A percentile compares a stretch with the other conserved stretches of the same genome.
phyloP scores from a whole-genome alignment of 225 moss, liverwort and hornwort species.

The Polytrichum commune region DNA sequence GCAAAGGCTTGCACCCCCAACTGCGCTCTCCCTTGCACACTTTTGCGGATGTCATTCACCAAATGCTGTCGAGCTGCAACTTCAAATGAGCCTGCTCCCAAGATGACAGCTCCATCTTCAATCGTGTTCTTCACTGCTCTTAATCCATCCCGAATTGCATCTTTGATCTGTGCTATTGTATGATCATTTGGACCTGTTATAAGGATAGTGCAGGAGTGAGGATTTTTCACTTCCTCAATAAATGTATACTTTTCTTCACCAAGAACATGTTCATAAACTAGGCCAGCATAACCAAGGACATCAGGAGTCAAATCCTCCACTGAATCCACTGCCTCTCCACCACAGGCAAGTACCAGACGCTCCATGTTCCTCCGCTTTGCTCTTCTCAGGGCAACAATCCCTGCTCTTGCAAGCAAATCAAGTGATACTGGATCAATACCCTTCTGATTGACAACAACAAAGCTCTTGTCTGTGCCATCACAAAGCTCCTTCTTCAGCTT shows the following conservation, averaged over 20 bases:
- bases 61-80: conserved; percentile 89
- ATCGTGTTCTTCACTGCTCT: conserved; percentile 94
- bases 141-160: conserved; percentile 90
- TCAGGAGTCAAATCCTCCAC: conserved; percentile 66
- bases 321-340: conserved; percentile 90
- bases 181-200: conserved; percentile 97
- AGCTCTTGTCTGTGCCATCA: conserved; percentile 75
- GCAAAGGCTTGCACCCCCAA: conserved; percentile 93
- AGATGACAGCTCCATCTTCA: conserved; percentile 78
- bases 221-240: conserved; percentile 87
- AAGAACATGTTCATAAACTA: conserved; percentile 90
- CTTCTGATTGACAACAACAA: conserved; percentile 95
- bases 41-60: conserved; percentile 69
- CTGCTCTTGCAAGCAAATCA: conserved; percentile 80
- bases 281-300: conserved; percentile 80
- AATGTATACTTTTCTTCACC: conserved; percentile 99
- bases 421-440: conserved; percentile 93
- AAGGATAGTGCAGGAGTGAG: conserved; percentile 91
- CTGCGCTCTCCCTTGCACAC: conserved; percentile 83
- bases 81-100: conserved; percentile 97
- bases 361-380: conserved; percentile 98
- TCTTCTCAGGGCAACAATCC: conserved; percentile 86
- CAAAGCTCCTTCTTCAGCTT: conserved; percentile 83
- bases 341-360: conserved; percentile 82
- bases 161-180: conserved; percentile 97